Percentiles rank a stretch among this genome's conserved stretches.
phyloP scores from a whole-genome alignment of 1,284 basidiomycete genomes.

The Golubevia sp. region DNA sequence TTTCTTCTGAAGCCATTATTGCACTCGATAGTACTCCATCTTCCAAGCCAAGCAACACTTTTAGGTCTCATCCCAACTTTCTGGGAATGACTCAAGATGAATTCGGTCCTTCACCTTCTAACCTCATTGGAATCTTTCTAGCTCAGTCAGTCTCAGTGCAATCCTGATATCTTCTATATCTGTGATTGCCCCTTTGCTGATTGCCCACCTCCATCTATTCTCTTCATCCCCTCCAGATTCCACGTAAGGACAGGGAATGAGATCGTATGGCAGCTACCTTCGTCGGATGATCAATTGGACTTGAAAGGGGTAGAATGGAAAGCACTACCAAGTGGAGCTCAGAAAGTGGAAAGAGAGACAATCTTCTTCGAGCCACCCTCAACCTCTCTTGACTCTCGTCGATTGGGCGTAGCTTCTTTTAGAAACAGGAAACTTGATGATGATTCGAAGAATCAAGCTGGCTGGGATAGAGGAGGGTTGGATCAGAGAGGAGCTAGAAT shows the following conservation, averaged over 20 bases:
- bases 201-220: too few relatives aligned
- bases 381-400: not conserved
- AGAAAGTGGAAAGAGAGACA: constrained; percentile 28
- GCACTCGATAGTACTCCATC: too few relatives aligned
- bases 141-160: not conserved
- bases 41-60: too few relatives aligned
- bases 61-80: too few relatives aligned
- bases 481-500: constrained; percentile 35
- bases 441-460: constrained; percentile 2
- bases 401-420: constrained; percentile 31
- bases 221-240: too few relatives aligned
- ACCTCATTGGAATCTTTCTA: not conserved
- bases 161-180: not conserved
- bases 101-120: too few relatives aligned
- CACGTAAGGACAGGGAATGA: too few relatives aligned
- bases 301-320: constrained; percentile 40
- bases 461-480: constrained; percentile 5
- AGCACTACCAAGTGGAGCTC: constrained; percentile 37
- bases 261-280: too few relatives aligned
- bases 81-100: too few relatives aligned
- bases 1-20: too few relatives aligned
- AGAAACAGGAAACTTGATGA: constrained; percentile 24
- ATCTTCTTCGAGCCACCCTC: constrained; percentile 23
- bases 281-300: constrained; percentile 3
- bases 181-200: too few relatives aligned